These are phyloP conservation scores for Tricholoma sp. DNA, from an alignment of 768 basidiomycete species.

Conservation along the genomic window DNA sequence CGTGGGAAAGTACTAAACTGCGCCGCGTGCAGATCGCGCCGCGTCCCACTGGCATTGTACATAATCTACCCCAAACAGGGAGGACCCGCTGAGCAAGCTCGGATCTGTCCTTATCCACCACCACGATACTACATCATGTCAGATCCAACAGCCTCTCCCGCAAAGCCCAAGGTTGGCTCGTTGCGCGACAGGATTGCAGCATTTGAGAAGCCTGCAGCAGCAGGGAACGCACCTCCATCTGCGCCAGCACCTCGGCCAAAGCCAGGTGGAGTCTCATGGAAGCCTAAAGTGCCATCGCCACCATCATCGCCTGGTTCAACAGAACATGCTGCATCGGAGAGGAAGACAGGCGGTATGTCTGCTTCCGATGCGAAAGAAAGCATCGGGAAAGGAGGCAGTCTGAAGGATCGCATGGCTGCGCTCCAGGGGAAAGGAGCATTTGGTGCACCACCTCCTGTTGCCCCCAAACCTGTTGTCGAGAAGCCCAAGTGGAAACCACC, in stretches of 20 bases:
- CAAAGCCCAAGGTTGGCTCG: conserved; percentile 69
- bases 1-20: conserved; percentile 4
- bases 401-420: conserved; percentile 95
- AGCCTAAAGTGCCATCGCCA: conserved; percentile 56
- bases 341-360: conserved; percentile 53
- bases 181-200: conserved; percentile 86
- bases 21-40: neutral
- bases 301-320: conserved; percentile 31
- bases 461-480: conserved; percentile 56
- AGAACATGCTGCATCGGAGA: conserved; percentile 16
- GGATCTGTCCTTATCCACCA: conserved; percentile 13
- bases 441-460: conserved; percentile 49
- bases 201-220: conserved; percentile 63
- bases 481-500: conserved; percentile 89
- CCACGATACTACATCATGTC: conserved; percentile 38
- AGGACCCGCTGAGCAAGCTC: neutral
- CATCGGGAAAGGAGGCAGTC: conserved; percentile 71
- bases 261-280: conserved; percentile 67
- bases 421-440: conserved; percentile 82
- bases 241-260: conserved; percentile 56
- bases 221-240: conserved; percentile 26
- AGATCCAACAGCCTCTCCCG: conserved; percentile 46
- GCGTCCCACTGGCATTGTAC: neutral
- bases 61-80: neutral
- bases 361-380: conserved; percentile 86